Percentiles rank a stretch among this genome's conserved stretches.
Conservation (phyloP, 2,329 filamentous ascomycete genomes). For the Fusarium redolens region DNA sequence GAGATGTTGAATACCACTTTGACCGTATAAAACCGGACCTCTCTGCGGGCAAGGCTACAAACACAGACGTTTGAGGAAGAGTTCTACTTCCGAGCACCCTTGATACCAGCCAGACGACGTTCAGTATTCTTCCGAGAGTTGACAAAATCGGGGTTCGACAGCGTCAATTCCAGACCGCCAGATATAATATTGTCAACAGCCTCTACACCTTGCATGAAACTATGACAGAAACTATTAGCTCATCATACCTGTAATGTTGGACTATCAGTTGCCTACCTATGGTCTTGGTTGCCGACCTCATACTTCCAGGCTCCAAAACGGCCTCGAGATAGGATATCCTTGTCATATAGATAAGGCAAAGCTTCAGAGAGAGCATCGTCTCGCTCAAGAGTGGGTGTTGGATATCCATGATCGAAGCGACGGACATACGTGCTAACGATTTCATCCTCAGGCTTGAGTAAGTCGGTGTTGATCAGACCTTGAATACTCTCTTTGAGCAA, state of each 20-base stretch:
- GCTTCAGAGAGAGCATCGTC: slow-evolving; percentile 93
- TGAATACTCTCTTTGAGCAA: slow-evolving; percentile 91
- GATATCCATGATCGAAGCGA: slow-evolving; percentile 97
- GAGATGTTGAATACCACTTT: not conserved
- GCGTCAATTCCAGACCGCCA: slow-evolving; percentile 88
- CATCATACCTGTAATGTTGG: rapidly evolving
- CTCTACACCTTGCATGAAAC: slow-evolving; percentile 96
- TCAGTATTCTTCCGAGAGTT: slow-evolving; percentile 76
- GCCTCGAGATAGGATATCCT: slow-evolving; percentile 94
- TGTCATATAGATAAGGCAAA: slow-evolving; percentile 88
- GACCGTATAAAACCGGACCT: rapidly evolving
- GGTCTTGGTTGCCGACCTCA: slow-evolving; percentile 96
- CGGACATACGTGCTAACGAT: slow-evolving; percentile 99
- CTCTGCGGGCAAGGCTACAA: rapidly evolving
- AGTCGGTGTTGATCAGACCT: slow-evolving; percentile 96
- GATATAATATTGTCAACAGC: slow-evolving; percentile 90
- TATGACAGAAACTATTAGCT: slow-evolving; percentile 51
- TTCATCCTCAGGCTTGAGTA: slow-evolving; percentile 90
- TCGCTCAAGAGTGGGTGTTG: slow-evolving; percentile 92
- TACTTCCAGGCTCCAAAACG: slow-evolving; percentile 99
- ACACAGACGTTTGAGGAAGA: rapidly evolving
- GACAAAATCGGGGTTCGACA: slow-evolving; percentile 97
- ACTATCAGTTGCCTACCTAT: slow-evolving; percentile 50
- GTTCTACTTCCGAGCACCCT: not conserved
- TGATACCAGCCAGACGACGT: slow-evolving; percentile 46